A percentile compares a stretch with the other conserved stretches of the same genome.
phyloP scores from a whole-genome alignment of 2,329 filamentous ascomycete species.

The Fusarium setosum region DNA sequence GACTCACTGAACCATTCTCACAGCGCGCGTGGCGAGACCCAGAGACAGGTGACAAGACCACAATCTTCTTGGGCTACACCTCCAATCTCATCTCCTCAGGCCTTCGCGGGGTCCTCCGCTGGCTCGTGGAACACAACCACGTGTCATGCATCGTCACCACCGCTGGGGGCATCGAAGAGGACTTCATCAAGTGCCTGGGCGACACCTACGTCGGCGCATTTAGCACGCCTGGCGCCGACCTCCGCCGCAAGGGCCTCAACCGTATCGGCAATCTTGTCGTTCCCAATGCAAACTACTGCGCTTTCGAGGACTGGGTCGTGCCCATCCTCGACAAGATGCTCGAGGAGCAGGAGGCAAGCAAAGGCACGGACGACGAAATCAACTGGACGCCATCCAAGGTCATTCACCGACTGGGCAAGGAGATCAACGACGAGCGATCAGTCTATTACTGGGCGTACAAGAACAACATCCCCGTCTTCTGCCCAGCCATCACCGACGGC shows the following conservation, averaged over 20 bases:
- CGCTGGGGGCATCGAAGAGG: conserved; percentile 94
- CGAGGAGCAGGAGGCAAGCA: conserved; percentile 88
- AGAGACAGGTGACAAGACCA: conserved; percentile 82
- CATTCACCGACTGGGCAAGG: conserved; percentile 88
- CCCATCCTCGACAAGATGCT: conserved; percentile 96
- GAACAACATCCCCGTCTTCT: conserved; percentile 97
- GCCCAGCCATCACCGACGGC: conserved; percentile 93
- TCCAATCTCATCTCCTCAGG: conserved; percentile 98
- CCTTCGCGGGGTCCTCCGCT: conserved; percentile 89
- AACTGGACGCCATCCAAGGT: conserved; percentile 96
- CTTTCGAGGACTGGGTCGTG: conserved; percentile 97
- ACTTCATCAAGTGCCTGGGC: conserved; percentile 97
- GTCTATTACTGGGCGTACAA: conserved; percentile 98
- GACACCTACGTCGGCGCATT: conserved; percentile 95
- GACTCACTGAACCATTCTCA: conserved; percentile 11
- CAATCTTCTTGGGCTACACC: conserved; percentile 97
- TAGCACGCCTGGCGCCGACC: conserved; percentile 76
- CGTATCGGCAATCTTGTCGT: conserved; percentile 96
- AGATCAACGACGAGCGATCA: conserved; percentile 91
- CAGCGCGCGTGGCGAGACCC: conserved; percentile 83
- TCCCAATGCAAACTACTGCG: conserved; percentile 94
- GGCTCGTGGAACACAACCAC: conserved; percentile 91
- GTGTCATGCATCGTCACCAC: conserved; percentile 95
- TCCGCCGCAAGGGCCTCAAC: conserved; percentile 90
- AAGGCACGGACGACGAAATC: conserved; percentile 74